Percentiles rank a stretch among this genome's conserved stretches.
phyloP scores from a whole-genome alignment of 225 moss, liverwort and hornwort genomes.

The Asterella californica region DNA sequence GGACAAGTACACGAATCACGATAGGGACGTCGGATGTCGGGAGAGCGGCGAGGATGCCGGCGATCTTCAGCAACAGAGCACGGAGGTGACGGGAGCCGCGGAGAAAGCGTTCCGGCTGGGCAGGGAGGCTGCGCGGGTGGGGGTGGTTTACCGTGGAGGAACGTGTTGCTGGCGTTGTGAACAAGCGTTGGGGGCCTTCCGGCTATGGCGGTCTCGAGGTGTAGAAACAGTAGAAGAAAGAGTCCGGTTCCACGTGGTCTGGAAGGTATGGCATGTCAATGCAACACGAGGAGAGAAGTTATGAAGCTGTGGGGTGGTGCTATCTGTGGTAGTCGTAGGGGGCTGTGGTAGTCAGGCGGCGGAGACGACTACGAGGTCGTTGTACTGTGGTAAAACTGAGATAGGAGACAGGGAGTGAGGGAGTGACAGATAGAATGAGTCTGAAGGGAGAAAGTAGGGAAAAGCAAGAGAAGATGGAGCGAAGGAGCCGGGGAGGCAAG shows the following conservation, averaged over 20 bases:
- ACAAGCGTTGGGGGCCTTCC: background rate
- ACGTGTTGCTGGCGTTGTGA: background rate
- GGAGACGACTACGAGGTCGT: background rate
- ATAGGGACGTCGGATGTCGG: background rate
- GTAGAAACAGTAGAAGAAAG: background rate
- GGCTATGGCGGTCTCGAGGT: slow-evolving; percentile 1
- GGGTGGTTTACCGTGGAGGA: background rate
- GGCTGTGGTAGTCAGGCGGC: background rate
- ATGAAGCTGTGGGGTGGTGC: background rate
- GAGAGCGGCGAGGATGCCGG: background rate
- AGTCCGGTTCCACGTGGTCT: slow-evolving; percentile 12
- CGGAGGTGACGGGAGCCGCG: background rate
- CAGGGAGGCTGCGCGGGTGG: background rate
- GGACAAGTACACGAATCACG: background rate
- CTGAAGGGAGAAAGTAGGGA: background rate
- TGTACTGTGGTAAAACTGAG: background rate
- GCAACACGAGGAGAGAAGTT: background rate
- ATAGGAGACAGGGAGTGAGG: background rate
- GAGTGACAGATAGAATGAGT: background rate
- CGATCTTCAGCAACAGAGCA: background rate
- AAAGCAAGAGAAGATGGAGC: background rate
- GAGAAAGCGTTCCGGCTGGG: background rate
- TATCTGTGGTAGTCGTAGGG: background rate
- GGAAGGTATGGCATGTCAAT: background rate
- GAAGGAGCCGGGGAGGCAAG: background rate